Evolutionary conservation across 2,329 filamentous ascomycete genomes (phyloP), one percentile per base, ranked within the genome.

Genomic region (Neobulgaria alba): DNA sequence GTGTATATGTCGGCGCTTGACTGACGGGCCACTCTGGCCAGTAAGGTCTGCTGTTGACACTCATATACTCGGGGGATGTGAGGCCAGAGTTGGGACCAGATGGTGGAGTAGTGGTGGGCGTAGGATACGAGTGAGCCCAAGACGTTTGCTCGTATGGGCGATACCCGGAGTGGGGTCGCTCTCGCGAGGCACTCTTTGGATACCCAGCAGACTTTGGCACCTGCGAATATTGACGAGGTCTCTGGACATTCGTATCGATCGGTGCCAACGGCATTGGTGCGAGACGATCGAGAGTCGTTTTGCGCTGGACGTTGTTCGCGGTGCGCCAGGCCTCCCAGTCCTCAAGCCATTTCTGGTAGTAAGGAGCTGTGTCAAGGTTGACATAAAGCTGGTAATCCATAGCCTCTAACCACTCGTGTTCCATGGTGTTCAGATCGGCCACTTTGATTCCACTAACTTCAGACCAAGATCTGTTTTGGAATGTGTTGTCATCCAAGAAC

Each of bases 401-500:
- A 15, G 73, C 73, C 21, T 72, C 66, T 33, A 85, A 67, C 81
- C 81, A 86, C 43, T 82, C 73, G 51, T 75, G 67, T 61, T 86
- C 81, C 59, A 84, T 67, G 38, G 65, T 65, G 58, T 85, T 85
- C 49, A 86, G 64, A 55, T 85, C 79, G 4, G 67, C 59, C 31
- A 85, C 79, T 33, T 75, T 67, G 52, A 86, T 84, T 52, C 78
- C 78, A 61, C 79, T 85, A 38, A 86, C 81, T 57, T 86, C 82
- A 8, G 81, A 77, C 81, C 81, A 85, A 2, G 81, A 85, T 47
- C 79, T 75, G 63, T 85, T 85, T 67, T 85, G 81, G 67, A 85
- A 85, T 23, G 81, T 85, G 61, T 85, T 85, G 64, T 86, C 81
- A 54, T 86, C 81, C 48, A 85, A 63, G 60, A 85, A 86, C 63